Evolutionary conservation across 148 eudicot species (phyloP), one percentile per base, ranked within the genome.

Genomic region (Heliosperma pusillum): DNA sequence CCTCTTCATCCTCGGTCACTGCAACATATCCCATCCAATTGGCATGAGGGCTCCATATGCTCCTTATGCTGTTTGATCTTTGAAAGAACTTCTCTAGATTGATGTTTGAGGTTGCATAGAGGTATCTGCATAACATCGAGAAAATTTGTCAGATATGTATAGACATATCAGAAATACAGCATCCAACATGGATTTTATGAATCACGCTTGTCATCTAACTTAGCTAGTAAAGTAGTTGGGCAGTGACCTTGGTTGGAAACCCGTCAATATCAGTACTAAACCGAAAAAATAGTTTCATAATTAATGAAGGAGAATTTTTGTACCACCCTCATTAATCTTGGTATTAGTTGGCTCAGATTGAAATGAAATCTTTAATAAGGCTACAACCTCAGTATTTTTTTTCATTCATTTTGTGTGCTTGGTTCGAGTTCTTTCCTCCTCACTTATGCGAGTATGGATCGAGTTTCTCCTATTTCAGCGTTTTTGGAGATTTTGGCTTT

Each of bases 1-100:
- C 90, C 15, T 77, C 83, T 25, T 83, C 84, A 72, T 90, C 87
- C 17, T 81, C 71, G 5, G 89, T 60, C 20, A 92, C 91, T 1
- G 96, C 96, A 7, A 92, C 89, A 77, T 85, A 92, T 17, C 97
- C 97, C 93, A 92, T 90, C 97, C 97, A 92, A 66, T 92, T 92
- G 2, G 97, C 97, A 63, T 90, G 93, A 27, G 82, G 91, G 77
- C 96, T 92, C 97, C 97, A 92, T 70, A 92, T 79, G 56, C 87
- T 81, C 50, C 83, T 50, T 15, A 82, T 59, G 67, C 75, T 90
- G 21, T 88, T 86, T 56, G 97, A 88, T 63, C 81, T 90, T 72
- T 85, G 90, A 61, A 92, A 92, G 77, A 92, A 90, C 74, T 90
- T 90, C 21, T 93, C 96, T 52, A 92, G 76, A 80, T 92, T 84